Conservation (phyloP, 345 rosid species). For the Brassica juncea region DNA sequence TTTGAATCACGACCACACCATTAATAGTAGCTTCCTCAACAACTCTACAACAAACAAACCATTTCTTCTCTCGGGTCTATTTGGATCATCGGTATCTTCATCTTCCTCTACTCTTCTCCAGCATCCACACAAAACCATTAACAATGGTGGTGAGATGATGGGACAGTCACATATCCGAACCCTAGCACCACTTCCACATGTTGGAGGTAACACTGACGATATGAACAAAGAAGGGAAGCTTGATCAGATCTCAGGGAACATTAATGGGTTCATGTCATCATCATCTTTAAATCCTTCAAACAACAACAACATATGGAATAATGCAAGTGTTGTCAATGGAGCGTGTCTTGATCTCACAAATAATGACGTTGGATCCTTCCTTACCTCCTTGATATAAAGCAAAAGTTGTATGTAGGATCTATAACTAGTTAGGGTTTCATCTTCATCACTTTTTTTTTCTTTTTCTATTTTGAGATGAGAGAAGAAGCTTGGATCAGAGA, state of each 20-base stretch:
- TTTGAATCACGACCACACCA: conserved; percentile 29
- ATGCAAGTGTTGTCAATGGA: conserved; percentile 42
- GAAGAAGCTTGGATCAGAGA: conserved; percentile 82
- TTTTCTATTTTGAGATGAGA: conserved; percentile 47
- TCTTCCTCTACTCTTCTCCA: conserved; percentile 54
- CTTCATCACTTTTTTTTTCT: conserved; percentile 21
- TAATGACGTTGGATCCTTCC: conserved; percentile 63
- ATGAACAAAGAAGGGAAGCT: conserved; percentile 48
- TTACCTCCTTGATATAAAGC: conserved; percentile 72
- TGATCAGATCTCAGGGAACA: conserved; percentile 40
- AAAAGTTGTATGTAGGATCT: conserved; percentile 37
- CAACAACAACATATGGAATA: conserved; percentile 38
- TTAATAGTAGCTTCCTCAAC: conserved; percentile 25
- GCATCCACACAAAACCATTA: conserved; percentile 48
- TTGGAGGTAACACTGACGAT: conserved; percentile 38
- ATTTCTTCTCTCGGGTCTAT: conserved; percentile 54
- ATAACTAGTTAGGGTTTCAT: conserved; percentile 39
- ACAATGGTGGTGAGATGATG: conserved; percentile 40
- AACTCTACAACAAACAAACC: conserved; percentile 42
- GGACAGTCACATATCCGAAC: conserved; percentile 46
- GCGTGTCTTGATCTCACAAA: conserved; percentile 72
- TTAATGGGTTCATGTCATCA: conserved; percentile 36
- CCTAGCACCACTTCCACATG: conserved; percentile 52
- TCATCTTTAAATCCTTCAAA: conserved; percentile 54
- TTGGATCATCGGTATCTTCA: conserved; percentile 49